Percentiles rank a stretch among this genome's conserved stretches.
These are phyloP conservation scores for Lepiota brunneoincarnata DNA, from an alignment of 768 basidiomycete genomes.

Conservation along the genomic window DNA sequence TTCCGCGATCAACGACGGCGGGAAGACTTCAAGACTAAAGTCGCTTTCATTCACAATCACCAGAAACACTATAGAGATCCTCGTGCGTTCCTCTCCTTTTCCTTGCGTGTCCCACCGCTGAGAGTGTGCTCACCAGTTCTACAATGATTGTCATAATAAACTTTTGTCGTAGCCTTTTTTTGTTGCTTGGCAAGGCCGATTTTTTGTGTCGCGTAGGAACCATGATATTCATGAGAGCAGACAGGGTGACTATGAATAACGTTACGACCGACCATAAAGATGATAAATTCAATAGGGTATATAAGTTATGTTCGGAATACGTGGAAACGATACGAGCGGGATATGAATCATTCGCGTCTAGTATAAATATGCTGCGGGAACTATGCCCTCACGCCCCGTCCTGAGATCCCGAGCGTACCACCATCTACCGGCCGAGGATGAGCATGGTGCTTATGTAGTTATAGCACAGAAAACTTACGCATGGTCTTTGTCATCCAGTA, in stretches of 20 bases:
- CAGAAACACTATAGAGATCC: conserved; percentile 91
- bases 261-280: conserved; percentile 5
- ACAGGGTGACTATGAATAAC: neutral
- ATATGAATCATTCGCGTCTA: conserved; percentile 40
- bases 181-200: neutral
- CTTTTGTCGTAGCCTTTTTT: neutral
- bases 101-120: neutral
- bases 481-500: conserved; percentile 77
- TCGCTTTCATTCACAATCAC: conserved; percentile 75
- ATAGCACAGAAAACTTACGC: conserved; percentile 50
- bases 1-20: conserved; percentile 76
- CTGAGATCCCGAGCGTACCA: conserved; percentile 87
- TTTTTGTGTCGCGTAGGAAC: conserved; percentile 15
- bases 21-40: conserved; percentile 82
- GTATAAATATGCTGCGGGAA: conserved; percentile 90
- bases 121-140: conserved; percentile 22
- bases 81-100: conserved; percentile 37
- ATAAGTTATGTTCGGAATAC: conserved; percentile 17
- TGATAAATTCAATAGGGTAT: conserved; percentile 8
- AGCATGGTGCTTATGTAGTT: conserved; percentile 12
- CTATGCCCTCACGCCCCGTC: conserved; percentile 83
- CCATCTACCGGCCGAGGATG: conserved; percentile 56
- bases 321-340: conserved; percentile 33
- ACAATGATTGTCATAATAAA: conserved; percentile 18
- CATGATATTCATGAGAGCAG: conserved; percentile 7